Percentiles rank a stretch among this genome's conserved stretches.
phyloP scores from a whole-genome alignment of 1,284 basidiomycete species.

The Pyrrhoderma noxium region DNA sequence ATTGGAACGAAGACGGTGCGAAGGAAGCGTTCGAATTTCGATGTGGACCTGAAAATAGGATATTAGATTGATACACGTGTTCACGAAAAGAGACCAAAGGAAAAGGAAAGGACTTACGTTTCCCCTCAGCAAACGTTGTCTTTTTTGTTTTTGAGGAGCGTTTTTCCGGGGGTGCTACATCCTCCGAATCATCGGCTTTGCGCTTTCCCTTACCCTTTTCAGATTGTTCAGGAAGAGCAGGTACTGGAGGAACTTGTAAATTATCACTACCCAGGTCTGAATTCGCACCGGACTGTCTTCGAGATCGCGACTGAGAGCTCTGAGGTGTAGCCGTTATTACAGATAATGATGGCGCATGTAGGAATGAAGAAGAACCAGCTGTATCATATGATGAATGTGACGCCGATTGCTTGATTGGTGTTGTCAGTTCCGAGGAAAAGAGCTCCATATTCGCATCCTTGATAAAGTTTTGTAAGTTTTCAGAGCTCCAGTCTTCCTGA shows the following conservation, averaged over 20 bases:
- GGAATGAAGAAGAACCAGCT: constrained; percentile 15
- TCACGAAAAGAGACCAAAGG: background rate
- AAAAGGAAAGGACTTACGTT: constrained; percentile 11
- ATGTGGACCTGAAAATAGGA: constrained; percentile 12
- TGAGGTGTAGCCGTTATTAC: constrained; percentile 19
- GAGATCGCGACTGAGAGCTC: constrained; percentile 19
- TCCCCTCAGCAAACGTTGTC: constrained; percentile 21
- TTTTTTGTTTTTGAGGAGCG: constrained; percentile 13
- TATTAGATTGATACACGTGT: constrained; percentile 5
- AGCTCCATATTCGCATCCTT: background rate
- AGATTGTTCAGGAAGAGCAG: constrained; percentile 23
- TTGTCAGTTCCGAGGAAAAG: background rate
- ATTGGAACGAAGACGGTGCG: constrained; percentile 21
- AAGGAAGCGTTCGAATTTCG: constrained; percentile 20
- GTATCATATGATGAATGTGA: constrained; percentile 15
- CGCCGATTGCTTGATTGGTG: constrained; percentile 12
- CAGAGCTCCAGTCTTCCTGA: constrained; percentile 11
- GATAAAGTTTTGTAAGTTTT: constrained; percentile 6
- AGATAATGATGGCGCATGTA: constrained; percentile 19
- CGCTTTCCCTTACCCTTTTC: constrained; percentile 40
- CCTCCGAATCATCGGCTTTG: constrained; percentile 42
- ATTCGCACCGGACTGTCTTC: constrained; percentile 8
- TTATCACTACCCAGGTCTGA: constrained; percentile 1
- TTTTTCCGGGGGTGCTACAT: constrained; percentile 28
- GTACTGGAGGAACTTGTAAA: constrained; percentile 17